Evolutionary conservation across 2,329 filamentous ascomycete species (phyloP).

Genomic region (Colletotrichum lupini): DNA sequence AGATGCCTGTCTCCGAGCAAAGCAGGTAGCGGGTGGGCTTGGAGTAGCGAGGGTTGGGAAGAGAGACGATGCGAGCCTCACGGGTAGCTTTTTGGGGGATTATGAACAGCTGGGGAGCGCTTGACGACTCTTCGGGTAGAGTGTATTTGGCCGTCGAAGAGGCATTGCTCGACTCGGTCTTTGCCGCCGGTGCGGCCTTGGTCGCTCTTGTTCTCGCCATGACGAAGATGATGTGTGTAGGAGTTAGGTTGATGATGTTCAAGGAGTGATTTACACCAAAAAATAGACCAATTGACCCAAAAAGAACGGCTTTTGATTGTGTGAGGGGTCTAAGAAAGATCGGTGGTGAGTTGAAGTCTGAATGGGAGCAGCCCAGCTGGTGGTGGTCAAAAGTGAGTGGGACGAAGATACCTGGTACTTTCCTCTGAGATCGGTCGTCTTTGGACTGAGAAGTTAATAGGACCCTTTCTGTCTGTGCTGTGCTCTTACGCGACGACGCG

Average conservation of each 20-base stretch:
- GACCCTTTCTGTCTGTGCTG: background rate
- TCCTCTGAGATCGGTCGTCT: background rate
- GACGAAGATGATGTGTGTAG: background rate
- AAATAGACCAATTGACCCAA: background rate
- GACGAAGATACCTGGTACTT: background rate
- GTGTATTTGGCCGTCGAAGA: conserved; percentile 50
- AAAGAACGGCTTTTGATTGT: background rate
- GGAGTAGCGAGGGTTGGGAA: conserved; percentile 68
- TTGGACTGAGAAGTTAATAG: background rate
- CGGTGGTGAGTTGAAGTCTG: background rate
- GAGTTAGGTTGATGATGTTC: background rate
- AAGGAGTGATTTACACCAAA: background rate
- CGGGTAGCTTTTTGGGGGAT: conserved; percentile 65
- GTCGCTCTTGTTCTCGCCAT: conserved; percentile 65
- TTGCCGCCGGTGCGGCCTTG: conserved; percentile 48
- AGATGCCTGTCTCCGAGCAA: conserved; percentile 70
- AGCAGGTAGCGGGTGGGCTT: conserved; percentile 70
- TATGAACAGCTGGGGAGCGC: conserved; percentile 68
- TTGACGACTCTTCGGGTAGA: conserved; percentile 52
- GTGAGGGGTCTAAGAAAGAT: background rate
- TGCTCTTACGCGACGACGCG: conserved; percentile 29
- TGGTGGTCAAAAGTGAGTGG: background rate
- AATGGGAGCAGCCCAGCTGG: background rate
- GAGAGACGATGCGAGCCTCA: conserved; percentile 68
- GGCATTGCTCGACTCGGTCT: conserved; percentile 41